These are phyloP conservation scores for Melanogaster broomeanus DNA, from an alignment of 768 basidiomycete genomes.

Conservation along the genomic window DNA sequence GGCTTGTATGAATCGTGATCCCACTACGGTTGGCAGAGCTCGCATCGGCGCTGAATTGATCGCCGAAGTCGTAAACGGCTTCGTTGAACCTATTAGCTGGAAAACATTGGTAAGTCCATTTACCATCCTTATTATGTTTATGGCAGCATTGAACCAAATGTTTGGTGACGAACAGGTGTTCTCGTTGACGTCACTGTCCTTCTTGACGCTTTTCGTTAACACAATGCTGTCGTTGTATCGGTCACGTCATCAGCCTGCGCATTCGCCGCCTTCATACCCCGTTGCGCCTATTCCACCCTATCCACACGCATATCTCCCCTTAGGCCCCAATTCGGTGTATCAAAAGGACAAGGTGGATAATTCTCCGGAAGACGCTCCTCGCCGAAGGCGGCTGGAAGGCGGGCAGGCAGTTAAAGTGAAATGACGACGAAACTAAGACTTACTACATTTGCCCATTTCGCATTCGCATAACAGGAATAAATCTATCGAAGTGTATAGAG, in stretches of 20 bases:
- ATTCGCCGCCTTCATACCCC: conserved; percentile 41
- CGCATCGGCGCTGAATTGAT: conserved; percentile 92
- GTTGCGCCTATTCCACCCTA: conserved; percentile 42
- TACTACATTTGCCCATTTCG: conserved; percentile 17
- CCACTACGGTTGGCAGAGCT: conserved; percentile 84
- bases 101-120: conserved; percentile 78
- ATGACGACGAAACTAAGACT: conserved; percentile 29
- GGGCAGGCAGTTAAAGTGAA: conserved; percentile 57
- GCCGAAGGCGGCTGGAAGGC: conserved; percentile 58
- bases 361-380: conserved; percentile 42
- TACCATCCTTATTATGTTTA: conserved; percentile 10
- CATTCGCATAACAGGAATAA: conserved; percentile 30
- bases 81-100: conserved; percentile 97
- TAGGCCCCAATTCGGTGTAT: conserved; percentile 46
- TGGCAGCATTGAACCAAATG: conserved; percentile 20
- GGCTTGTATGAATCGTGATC: conserved; percentile 93
- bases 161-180: conserved; percentile 50
- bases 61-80: conserved; percentile 94
- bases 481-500: conserved; percentile 23
- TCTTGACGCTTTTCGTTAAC: conserved; percentile 81
- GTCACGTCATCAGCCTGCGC: conserved; percentile 54
- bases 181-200: conserved; percentile 72
- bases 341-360: conserved; percentile 35
- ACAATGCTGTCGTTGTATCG: conserved; percentile 78
- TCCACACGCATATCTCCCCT: conserved; percentile 52